A percentile compares a stretch with the other conserved stretches of the same genome.
Evolutionary conservation across 1,284 basidiomycete species (phyloP).

Genomic region (Rhodotorula sp.): DNA sequence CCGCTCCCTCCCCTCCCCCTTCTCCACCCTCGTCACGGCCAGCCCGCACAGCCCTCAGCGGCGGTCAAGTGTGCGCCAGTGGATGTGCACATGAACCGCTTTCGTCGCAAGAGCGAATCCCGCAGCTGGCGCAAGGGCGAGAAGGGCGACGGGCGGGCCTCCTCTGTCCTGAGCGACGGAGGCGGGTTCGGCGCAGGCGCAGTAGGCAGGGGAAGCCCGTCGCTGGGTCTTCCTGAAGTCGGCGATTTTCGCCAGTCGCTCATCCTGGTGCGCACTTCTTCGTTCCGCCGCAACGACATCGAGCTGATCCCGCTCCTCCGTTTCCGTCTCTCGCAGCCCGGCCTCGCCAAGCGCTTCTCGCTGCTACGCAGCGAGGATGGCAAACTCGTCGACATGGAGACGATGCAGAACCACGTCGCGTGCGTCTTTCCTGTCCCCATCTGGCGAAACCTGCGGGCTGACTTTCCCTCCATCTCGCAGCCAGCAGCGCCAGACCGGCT

Average conservation of each 20-base stretch:
- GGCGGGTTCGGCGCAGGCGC: not conserved
- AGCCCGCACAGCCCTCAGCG: not conserved
- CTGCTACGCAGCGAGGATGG: conserved; percentile 27
- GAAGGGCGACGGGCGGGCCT: not conserved
- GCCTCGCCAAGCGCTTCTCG: conserved; percentile 37
- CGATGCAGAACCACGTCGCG: conserved; percentile 31
- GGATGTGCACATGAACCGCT: conserved; percentile 20
- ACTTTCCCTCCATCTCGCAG: conserved; percentile 1
- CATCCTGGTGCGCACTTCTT: conserved; percentile 20
- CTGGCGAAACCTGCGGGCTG: no score
- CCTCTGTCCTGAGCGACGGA: not conserved
- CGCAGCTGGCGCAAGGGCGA: not conserved
- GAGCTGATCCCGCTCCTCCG: not conserved
- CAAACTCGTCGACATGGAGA: conserved; percentile 20
- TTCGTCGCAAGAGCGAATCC: conserved; percentile 33
- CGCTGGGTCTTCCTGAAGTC: conserved; percentile 13
- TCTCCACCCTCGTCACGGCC: no score
- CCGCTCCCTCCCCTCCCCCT: no score
- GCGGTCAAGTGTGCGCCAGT: no score
- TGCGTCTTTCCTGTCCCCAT: conserved; percentile 1
- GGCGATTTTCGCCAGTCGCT: conserved; percentile 28
- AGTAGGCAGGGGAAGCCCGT: not conserved
- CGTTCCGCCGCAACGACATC: no score
- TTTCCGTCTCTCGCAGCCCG: conserved; percentile 23
- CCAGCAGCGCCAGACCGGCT: conserved; percentile 22